Evolutionary conservation across 192 early-diverging fungal genomes (phyloP).

Genomic region (Polychytrium aggregatum): DNA sequence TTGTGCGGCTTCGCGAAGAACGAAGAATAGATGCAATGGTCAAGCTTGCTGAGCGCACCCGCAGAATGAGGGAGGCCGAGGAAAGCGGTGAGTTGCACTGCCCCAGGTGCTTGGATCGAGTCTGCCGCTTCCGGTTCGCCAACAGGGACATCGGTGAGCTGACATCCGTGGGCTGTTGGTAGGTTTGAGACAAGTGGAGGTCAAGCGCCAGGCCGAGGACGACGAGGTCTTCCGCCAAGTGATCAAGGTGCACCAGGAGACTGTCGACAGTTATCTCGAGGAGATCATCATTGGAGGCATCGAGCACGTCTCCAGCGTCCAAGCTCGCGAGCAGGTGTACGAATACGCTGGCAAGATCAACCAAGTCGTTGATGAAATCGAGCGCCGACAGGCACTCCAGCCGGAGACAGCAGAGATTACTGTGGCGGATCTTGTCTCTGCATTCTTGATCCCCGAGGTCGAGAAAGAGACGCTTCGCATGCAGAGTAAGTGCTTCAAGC

Average conservation of each 20-base stretch:
- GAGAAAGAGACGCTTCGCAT: slow-evolving; percentile 30
- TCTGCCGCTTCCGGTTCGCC: too few species aligned
- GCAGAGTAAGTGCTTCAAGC: slow-evolving; percentile 22
- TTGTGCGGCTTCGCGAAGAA: slow-evolving; percentile 40
- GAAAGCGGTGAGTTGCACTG: slow-evolving; percentile 29
- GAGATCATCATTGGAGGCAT: slow-evolving; percentile 30
- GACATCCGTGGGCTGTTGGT: not conserved
- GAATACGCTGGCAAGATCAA: slow-evolving; percentile 30
- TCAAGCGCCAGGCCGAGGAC: slow-evolving; percentile 29
- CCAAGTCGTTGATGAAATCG: slow-evolving; percentile 10
- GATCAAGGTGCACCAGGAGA: slow-evolving; percentile 43
- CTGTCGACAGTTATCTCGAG: slow-evolving; percentile 46
- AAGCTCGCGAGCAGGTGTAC: slow-evolving; percentile 32
- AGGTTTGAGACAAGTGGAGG: slow-evolving; percentile 34
- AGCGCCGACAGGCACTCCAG: not conserved
- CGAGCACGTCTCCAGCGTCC: slow-evolving; percentile 18
- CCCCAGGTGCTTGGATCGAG: not conserved
- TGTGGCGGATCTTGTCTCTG: slow-evolving; percentile 37
- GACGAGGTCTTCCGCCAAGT: slow-evolving; percentile 45
- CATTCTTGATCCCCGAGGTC: slow-evolving; percentile 49
- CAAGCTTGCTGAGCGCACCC: slow-evolving; percentile 43
- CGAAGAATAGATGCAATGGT: slow-evolving; percentile 39
- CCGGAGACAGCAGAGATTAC: slow-evolving; percentile 6
- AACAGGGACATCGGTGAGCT: too few species aligned
- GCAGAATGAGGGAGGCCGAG: slow-evolving; percentile 45